Evolutionary conservation across 345 rosid genomes (phyloP), one percentile per base, ranked within the genome.

Genomic region (Camelina neglecta): DNA sequence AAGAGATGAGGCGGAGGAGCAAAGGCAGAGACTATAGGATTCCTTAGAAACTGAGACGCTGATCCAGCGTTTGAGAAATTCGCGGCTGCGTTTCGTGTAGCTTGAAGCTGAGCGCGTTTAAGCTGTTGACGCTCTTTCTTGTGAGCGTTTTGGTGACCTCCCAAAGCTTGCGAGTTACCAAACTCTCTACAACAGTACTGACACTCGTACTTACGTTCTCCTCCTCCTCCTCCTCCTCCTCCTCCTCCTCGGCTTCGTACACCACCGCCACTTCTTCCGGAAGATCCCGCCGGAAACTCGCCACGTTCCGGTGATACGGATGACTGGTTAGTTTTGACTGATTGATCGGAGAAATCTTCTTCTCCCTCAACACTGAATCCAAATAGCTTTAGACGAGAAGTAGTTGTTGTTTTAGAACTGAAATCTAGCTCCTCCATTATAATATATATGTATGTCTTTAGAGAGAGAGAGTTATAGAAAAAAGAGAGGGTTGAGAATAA

Each of bases 81-180:
- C 10, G 75, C 85, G 49, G 90, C 89, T 5, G 87, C 90, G 81
- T 79, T 84, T 18, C 96, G 64, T 16, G 84, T 67, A 51, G 90
- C 92, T 61, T 86, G 96, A 58, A 90, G 77, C 73, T 89, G 95
- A 41, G 92, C 92, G 9, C 90, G 86, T 73, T 90, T 90, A 44
- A 88, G 84, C 74, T 90, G 96, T 65, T 90, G 96, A 67, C 96
- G 72, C 67, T 90, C 95, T 82, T 86, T 90, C 80, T 90, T 90
- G 82, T 90, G 95, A 4, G 95, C 95, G 88, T 90, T 90, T 77
- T 90, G 92, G 79, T 90, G 92, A 74, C 96, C 96, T 0, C 96
- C 96, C 6, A 90, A 81, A 16, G 92, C 96, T 73, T 90, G 92
- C 11, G 96, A 90, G 81, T 88, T 90, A 62, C 90, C 90, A 75